Evolutionary conservation across 2,329 filamentous ascomycete species (phyloP), one percentile per base, ranked within the genome.

Genomic region (Venturia effusa): DNA sequence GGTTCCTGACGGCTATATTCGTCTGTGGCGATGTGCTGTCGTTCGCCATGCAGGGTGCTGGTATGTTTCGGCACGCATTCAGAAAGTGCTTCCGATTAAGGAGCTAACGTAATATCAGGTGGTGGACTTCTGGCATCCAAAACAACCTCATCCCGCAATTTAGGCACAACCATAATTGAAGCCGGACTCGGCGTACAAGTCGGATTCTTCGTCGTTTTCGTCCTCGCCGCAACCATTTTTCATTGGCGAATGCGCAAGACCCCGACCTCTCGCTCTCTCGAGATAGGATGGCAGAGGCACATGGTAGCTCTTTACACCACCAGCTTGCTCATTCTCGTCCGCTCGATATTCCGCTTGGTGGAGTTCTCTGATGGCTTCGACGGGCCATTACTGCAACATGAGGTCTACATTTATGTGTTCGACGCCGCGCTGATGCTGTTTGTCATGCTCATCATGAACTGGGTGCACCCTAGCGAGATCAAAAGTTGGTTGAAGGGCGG

Each of bases 171-270:
- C 64, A 73, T 83, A 63, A 75, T 83, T 51, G 70, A 83, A 24
- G 75, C 69, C 8, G 81, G 81, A 1, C 73, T 84, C 5, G 72
- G 78, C 19, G 69, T 83, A 45, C 81, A 84, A 66, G 73, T 83
- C 64, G 61, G 75, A 63, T 79, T 80, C 68, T 83, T 83, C 69
- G 71, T 75, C 15, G 75, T 81, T 64, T 83, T 83, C 73, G 75
- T 79, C 65, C 24, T 72, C 37, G 65, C 68, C 19, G 70, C 68
- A 4, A 65, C 66, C 1, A 57, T 73, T 61, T 75, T 73, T 66
- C 68, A 74, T 61, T 51, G 66, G 2, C 67, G 72, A 17, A 65
- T 73, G 55, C 30, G 60, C 13, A 48, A 55, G 30, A 62, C 62
- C 19, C 70, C 71, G 1, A 71, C 68, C 2, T 51, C 51, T 43